Percentiles rank a stretch among this genome's conserved stretches.
phyloP scores from a whole-genome alignment of 495 filamentous ascomycete species.

The Rostrohypoxylon terebratum region DNA sequence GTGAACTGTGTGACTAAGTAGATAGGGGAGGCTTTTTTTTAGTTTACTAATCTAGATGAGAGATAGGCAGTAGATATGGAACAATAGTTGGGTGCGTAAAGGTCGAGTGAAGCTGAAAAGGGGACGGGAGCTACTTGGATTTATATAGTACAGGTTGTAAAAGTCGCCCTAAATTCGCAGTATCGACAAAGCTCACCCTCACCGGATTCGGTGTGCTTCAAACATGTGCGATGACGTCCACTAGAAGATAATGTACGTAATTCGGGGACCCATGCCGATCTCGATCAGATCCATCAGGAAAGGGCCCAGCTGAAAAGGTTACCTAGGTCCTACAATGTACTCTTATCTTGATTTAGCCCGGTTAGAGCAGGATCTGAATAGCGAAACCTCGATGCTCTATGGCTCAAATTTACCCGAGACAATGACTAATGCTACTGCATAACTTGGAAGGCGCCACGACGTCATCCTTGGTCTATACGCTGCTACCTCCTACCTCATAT shows the following conservation, averaged over 20 bases:
- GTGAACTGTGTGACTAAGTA: conserved; percentile 9
- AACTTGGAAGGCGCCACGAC: conserved; percentile 4
- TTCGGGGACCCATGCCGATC: conserved; percentile 15
- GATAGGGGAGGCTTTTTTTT: neutral
- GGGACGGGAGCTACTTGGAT: neutral
- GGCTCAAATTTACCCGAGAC: conserved; percentile 6
- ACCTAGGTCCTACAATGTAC: too few species aligned
- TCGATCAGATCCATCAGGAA: conserved; percentile 24
- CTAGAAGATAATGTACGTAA: conserved; percentile 34
- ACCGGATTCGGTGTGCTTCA: conserved; percentile 32
- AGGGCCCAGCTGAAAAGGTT: neutral
- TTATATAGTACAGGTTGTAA: neutral
- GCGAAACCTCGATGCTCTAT: neutral
- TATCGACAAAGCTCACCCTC: conserved; percentile 36
- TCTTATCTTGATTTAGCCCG: conserved; percentile 15
- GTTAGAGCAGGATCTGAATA: neutral
- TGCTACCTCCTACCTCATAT: neutral
- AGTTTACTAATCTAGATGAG: too few species aligned
- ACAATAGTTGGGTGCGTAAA: neutral
- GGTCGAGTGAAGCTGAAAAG: neutral
- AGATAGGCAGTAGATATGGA: neutral
- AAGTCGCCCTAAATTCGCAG: neutral
- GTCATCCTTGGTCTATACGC: neutral
- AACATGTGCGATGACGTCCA: conserved; percentile 40
- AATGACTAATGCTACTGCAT: neutral